Evolutionary conservation across 2,329 filamentous ascomycete genomes (phyloP).

Genomic region (Zymoseptoria pseudotritici): DNA sequence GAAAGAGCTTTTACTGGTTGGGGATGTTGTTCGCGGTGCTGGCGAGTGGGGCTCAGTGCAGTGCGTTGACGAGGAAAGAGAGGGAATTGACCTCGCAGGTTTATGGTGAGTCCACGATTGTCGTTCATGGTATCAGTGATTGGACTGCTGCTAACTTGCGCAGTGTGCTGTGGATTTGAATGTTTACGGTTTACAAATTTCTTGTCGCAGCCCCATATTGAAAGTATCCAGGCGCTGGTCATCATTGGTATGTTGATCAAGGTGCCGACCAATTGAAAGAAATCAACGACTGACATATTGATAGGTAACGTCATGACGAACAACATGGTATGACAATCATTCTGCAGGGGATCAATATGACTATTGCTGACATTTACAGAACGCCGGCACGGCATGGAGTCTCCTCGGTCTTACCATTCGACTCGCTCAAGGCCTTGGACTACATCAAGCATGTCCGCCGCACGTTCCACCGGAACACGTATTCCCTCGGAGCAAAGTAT

Average conservation of each 20-base stretch:
- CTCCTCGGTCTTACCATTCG: conserved; percentile 53
- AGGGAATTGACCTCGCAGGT: conserved; percentile 57
- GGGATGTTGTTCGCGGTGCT: conserved; percentile 55
- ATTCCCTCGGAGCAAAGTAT: conserved; percentile 32
- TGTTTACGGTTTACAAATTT: conserved; percentile 59
- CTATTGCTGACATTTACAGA: conserved; percentile 35
- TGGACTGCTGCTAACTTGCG: conserved; percentile 21
- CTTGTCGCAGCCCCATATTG: conserved; percentile 52
- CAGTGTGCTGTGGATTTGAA: conserved; percentile 58
- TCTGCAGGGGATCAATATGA: background rate
- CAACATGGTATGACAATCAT: conserved; percentile 24
- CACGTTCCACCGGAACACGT: conserved; percentile 43
- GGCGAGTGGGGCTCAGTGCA: conserved; percentile 57
- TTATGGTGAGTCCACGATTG: conserved; percentile 41
- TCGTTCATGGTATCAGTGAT: background rate
- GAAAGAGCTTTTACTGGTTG: conserved; percentile 51
- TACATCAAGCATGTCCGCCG: conserved; percentile 52
- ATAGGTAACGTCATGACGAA: conserved; percentile 40
- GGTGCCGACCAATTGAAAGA: background rate
- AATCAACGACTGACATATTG: background rate
- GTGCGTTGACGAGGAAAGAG: conserved; percentile 50
- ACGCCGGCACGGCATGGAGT: conserved; percentile 57
- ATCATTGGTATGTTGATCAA: conserved; percentile 40
- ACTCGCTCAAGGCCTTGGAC: conserved; percentile 52
- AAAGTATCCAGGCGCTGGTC: conserved; percentile 55